These are phyloP conservation scores for Ascoidea rubescens DNA, from an alignment of 805 yeast species.

Conservation along the genomic window DNA sequence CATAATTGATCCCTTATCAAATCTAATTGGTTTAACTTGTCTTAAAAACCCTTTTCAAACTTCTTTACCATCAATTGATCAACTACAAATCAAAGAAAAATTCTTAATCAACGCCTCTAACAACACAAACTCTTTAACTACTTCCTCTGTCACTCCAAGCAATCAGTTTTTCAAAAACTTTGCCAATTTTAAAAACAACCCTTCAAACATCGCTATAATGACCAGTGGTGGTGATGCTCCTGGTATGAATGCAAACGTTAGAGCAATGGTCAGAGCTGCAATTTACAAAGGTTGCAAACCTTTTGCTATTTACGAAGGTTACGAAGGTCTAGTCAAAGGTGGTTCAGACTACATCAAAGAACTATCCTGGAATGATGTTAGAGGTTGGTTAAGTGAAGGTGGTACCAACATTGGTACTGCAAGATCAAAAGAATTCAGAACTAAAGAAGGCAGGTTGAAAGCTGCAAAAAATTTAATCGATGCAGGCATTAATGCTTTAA, in stretches of 20 bases:
- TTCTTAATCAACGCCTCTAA: no score
- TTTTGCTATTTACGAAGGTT: constrained; percentile 87
- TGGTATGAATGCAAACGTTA: constrained; percentile 94
- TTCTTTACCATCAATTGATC: constrained; percentile 21
- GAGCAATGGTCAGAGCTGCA: constrained; percentile 92
- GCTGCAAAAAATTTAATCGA: constrained; percentile 78
- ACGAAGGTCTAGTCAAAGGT: constrained; percentile 83
- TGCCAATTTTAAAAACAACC: not conserved
- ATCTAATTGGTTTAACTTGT: constrained; percentile 66
- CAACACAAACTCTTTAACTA: not conserved
- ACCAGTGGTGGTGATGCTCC: constrained; percentile 99
- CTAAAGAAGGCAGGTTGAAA: constrained; percentile 68
- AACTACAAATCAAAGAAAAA: not conserved
- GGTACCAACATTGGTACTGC: constrained; percentile 98
- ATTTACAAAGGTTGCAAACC: constrained; percentile 81
- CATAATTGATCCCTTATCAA: constrained; percentile 74
- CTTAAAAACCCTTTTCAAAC: constrained; percentile 40
- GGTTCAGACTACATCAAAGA: constrained; percentile 58
- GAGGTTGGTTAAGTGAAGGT: constrained; percentile 86
- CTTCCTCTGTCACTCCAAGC: not conserved
- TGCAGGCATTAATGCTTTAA: constrained; percentile 85
- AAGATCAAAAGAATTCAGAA: constrained; percentile 73
- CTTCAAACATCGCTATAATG: constrained; percentile 77
- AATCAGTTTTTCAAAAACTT: no score
- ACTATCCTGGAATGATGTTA: constrained; percentile 87